Conservation (phyloP, 1,284 basidiomycete genomes). For the Leccinum laetum region DNA sequence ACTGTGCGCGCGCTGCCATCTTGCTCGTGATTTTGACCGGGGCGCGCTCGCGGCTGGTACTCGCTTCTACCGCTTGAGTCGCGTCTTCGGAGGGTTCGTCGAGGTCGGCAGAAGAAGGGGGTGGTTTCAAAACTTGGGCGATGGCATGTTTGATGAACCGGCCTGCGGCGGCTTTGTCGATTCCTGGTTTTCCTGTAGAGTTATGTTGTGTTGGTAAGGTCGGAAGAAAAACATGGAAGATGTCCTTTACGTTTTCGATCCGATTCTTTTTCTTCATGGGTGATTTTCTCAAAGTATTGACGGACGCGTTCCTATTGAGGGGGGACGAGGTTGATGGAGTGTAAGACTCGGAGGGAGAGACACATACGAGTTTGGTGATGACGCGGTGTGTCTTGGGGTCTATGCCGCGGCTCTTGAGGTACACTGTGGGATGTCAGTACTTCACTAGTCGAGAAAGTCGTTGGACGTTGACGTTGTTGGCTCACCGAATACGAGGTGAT, state of each 20-base stretch:
- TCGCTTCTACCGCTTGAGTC: neutral
- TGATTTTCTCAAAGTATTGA: slow-evolving; percentile 80
- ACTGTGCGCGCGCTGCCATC: slow-evolving; percentile 65
- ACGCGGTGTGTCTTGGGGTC: slow-evolving; percentile 79
- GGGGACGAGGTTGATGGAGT: no score
- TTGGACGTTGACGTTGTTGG: neutral
- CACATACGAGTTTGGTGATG: slow-evolving; percentile 64
- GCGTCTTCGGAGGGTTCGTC: slow-evolving; percentile 19
- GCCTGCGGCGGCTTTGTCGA: no score
- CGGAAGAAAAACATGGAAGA: no score
- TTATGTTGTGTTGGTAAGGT: no score
- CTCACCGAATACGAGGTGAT: slow-evolving; percentile 80
- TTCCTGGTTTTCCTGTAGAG: no score
- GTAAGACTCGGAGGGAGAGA: neutral
- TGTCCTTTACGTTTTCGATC: slow-evolving; percentile 43
- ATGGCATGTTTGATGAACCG: no score
- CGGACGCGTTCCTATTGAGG: slow-evolving; percentile 63
- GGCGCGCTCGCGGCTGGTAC: slow-evolving; percentile 32
- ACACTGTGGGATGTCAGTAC: slow-evolving; percentile 46
- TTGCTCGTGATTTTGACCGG: slow-evolving; percentile 64
- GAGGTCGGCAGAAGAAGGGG: slow-evolving; percentile 21
- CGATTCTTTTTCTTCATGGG: slow-evolving; percentile 61
- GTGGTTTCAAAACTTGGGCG: no score
- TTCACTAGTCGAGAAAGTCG: no score
- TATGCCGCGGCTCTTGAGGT: slow-evolving; percentile 73